Base-by-base conservation (phyloP, 2,329 filamentous ascomycete genomes). In the Camillea tinctor region DNA sequence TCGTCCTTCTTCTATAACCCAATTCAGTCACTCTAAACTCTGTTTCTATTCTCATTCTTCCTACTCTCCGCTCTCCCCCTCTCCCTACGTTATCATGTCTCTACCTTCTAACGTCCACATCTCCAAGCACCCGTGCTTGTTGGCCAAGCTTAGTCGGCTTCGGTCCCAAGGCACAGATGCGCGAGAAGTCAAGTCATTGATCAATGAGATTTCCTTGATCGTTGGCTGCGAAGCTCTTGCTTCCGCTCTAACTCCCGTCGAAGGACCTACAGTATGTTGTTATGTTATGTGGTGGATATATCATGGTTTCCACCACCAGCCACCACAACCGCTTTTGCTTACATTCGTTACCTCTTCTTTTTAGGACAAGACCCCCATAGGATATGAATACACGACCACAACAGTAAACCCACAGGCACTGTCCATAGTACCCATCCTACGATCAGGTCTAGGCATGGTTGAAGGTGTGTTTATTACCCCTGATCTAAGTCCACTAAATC, bases 371-470 rank as follows among this genome's bases (percentile, higher is more conserved):
- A 95, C 92, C 0, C 90, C 92, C 0, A 83, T 98, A 30, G 91
- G 90, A 65, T 92, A 88, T 74, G 78, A 87, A 63, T 97, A 93
- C 78, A 82, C 85, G 15, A 88, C 86, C 0, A 84, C 85, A 44
- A 81, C 80, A 48, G 81, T 92, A 65, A 75, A 83, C 5, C 89
- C 91, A 1, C 77, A 81, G 54, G 84, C 84, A 60, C 85, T 97
- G 67, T 93, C 89, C 56, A 84, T 98, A 56, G 89, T 98, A 2
- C 94, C 94, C 44, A 96, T 98, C 75, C 85, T 98, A n/a, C 86
- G 94, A 62, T 96, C 92, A 3, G 94, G 94, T 23, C 81, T 97
- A 49, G 91, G 87, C 74, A 97, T 98, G 93, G 85, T 96, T 50
- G 91, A 96, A 72, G 90, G 89, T 90, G 69, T 11, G 13, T 26